Percentiles rank a stretch among this genome's conserved stretches.
Conservation (phyloP, 805 yeast species). For the Danielia reshetovae region DNA sequence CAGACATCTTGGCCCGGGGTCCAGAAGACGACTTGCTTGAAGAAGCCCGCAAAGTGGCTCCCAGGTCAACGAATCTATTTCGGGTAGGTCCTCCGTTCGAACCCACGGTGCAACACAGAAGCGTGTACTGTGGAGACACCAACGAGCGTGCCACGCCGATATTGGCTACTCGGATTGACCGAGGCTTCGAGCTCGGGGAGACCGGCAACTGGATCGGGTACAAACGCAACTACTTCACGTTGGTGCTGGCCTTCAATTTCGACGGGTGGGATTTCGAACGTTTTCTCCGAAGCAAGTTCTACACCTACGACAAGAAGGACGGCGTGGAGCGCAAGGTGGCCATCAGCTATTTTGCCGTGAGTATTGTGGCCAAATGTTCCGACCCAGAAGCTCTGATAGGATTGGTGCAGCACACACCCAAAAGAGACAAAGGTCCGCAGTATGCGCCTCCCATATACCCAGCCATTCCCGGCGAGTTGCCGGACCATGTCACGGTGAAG, state of each 20-base stretch:
- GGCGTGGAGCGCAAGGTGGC: not conserved
- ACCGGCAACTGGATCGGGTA: conserved; percentile 57
- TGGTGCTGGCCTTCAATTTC: conserved; percentile 49
- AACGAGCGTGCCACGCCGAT: conserved; percentile 4
- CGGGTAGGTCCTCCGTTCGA: conserved; percentile 55
- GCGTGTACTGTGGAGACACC: not conserved
- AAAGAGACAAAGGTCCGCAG: conserved; percentile 72
- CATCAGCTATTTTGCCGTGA: conserved; percentile 2
- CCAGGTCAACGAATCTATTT: conserved; percentile 60
- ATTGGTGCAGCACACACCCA: conserved; percentile 68
- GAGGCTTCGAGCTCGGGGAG: conserved; percentile 21
- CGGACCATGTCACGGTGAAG: conserved; percentile 54
- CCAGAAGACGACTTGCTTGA: not conserved
- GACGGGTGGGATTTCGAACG: conserved; percentile 2
- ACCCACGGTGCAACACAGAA: conserved; percentile 3
- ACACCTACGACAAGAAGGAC: not conserved
- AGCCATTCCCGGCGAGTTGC: conserved; percentile 57
- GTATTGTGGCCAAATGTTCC: conserved; percentile 1
- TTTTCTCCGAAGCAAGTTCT: not conserved
- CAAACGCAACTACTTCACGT: conserved; percentile 64
- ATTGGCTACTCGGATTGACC: conserved; percentile 22
- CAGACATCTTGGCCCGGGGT: not conserved
- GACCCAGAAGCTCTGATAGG: conserved; percentile 20
- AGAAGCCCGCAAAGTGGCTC: conserved; percentile 40
- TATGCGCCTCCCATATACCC: conserved; percentile 55